phyloP scores from a whole-genome alignment of 805 yeast genomes.

The Kluyveromyces lactis region DNA sequence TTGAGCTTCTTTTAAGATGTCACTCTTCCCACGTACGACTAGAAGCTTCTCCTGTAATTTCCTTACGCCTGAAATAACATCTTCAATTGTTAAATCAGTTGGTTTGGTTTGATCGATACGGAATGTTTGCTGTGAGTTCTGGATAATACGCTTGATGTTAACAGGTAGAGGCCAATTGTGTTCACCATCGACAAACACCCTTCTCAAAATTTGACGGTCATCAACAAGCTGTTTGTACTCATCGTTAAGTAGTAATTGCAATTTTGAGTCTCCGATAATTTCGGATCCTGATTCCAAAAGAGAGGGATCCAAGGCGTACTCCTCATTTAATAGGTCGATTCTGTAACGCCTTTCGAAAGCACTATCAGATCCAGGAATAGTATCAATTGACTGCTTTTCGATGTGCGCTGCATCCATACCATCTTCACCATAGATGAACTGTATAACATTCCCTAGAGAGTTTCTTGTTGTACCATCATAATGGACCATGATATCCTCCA shows the following conservation, averaged over 20 bases:
- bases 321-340: constrained; percentile 74
- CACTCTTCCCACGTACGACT: constrained; percentile 78
- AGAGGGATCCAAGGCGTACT: constrained; percentile 56
- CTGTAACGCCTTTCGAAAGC: constrained; percentile 78
- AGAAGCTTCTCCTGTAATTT: constrained; percentile 56
- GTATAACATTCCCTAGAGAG: constrained; percentile 92
- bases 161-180: constrained; percentile 97
- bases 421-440: constrained; percentile 97
- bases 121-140: constrained; percentile 96
- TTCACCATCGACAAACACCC: constrained; percentile 88
- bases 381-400: constrained; percentile 91
- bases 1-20: constrained; percentile 75
- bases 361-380: constrained; percentile 86
- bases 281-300: constrained; percentile 84
- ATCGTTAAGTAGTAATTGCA: constrained; percentile 72
- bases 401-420: constrained; percentile 98
- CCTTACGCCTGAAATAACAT: constrained; percentile 66
- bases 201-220: constrained; percentile 77
- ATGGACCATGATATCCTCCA: constrained; percentile 96
- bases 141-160: constrained; percentile 90
- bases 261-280: constrained; percentile 77
- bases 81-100: constrained; percentile 79
- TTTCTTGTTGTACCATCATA: constrained; percentile 98
- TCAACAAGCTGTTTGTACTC: constrained; percentile 71
- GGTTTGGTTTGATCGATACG: constrained; percentile 86